Conservation (phyloP, 1,139 yeast genomes). For the Barnettozyma hawaiiensis region DNA sequence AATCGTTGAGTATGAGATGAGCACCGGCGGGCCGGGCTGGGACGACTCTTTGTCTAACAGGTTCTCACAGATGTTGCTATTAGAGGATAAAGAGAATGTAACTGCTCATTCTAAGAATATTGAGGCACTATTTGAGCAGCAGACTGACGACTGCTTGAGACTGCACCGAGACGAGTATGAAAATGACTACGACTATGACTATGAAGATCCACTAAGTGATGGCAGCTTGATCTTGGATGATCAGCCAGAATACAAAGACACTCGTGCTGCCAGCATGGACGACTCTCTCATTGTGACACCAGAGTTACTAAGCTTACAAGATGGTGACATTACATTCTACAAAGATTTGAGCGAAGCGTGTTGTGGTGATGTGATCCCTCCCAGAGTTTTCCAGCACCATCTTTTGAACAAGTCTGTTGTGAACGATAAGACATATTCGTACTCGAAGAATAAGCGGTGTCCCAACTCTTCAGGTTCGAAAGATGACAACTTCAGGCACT, state of each 20-base stretch:
- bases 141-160: background rate
- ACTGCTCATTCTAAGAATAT: background rate
- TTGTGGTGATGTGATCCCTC: conserved; percentile 15
- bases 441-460: conserved; percentile 8
- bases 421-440: conserved; percentile 1
- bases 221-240: conserved; percentile 13
- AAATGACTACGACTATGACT: too few relatives aligned
- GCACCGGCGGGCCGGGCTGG: too few relatives aligned
- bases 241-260: conserved; percentile 10
- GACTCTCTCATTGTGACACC: conserved; percentile 8
- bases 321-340: conserved; percentile 15
- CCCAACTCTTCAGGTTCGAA: conserved; percentile 11
- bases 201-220: background rate
- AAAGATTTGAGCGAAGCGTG: conserved; percentile 7
- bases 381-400: conserved; percentile 22
- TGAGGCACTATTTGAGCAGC: background rate
- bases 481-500: conserved; percentile 2
- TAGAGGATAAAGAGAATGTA: conserved; percentile 7
- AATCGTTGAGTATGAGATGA: conserved; percentile 1
- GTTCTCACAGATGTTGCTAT: conserved; percentile 2
- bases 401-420: conserved; percentile 6
- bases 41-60: conserved; percentile 1
- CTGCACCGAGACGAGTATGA: background rate
- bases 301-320: conserved; percentile 6
- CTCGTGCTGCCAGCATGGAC: background rate